phyloP scores from a whole-genome alignment of 148 eudicot species.

The Rhododendron simsii region DNA sequence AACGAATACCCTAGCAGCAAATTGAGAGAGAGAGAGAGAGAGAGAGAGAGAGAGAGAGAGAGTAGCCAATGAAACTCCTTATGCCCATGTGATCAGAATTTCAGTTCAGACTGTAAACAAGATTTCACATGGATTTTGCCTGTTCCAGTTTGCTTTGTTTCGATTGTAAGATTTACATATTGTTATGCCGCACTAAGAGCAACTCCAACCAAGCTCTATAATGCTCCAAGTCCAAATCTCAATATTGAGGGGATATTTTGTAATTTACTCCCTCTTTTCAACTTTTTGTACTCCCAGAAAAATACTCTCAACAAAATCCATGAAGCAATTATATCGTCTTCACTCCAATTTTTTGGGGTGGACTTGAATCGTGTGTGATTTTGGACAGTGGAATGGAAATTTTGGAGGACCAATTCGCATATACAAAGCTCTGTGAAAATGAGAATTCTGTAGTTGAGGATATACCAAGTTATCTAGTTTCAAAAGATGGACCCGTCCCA shows the following conservation, averaged over 20 bases:
- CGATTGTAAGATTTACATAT: background rate
- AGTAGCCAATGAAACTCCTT: background rate
- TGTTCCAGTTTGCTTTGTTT: background rate
- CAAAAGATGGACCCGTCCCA: background rate
- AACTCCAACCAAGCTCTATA: too few species aligned
- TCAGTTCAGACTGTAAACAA: background rate
- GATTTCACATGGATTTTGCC: background rate
- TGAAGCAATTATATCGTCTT: background rate
- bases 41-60: background rate
- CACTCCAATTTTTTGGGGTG: background rate
- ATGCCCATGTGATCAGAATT: background rate
- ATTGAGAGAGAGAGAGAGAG: background rate
- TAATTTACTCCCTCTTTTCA: too few species aligned
- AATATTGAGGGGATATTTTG: too few species aligned
- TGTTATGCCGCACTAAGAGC: background rate
- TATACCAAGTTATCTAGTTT: background rate
- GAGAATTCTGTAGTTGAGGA: background rate
- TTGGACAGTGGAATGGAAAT: background rate
- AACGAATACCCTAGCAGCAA: background rate
- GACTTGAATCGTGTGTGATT: background rate
- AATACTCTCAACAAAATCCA: background rate
- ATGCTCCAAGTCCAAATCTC: too few species aligned
- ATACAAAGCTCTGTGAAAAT: background rate
- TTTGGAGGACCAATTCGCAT: background rate
- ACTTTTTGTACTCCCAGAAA: too few species aligned